Evolutionary conservation across 2,329 filamentous ascomycete genomes (phyloP).

Genomic region (Chaetoscypha palmicola): DNA sequence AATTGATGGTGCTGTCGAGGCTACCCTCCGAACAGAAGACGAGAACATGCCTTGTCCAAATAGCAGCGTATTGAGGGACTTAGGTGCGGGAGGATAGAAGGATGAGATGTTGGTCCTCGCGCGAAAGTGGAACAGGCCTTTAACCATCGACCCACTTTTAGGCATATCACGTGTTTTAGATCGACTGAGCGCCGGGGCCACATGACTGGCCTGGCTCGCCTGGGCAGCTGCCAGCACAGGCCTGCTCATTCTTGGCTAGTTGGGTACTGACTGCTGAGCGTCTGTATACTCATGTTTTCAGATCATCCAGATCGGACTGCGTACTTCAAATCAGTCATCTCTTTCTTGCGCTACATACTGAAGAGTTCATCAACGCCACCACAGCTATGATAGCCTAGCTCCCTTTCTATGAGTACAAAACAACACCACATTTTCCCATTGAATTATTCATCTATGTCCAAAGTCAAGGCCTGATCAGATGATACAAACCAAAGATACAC

Average conservation of each 20-base stretch:
- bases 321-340: too few species aligned
- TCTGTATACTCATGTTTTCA: too few species aligned
- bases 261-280: too few species aligned
- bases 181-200: too few species aligned
- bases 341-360: too few species aligned
- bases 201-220: too few species aligned
- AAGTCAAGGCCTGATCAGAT: constrained; percentile 3
- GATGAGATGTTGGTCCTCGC: constrained; percentile 1
- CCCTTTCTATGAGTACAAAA: constrained; percentile 3
- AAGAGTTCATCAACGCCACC: neutral
- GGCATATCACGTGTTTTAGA: constrained; percentile 6
- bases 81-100: neutral
- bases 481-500: too few species aligned
- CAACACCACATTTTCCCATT: constrained; percentile 3
- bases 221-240: too few species aligned
- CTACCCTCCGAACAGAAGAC: constrained; percentile 29
- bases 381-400: neutral
- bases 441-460: constrained; percentile 8
- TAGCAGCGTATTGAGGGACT: neutral
- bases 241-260: too few species aligned
- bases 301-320: too few species aligned
- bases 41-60: constrained; percentile 29
- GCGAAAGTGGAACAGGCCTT: constrained; percentile 4
- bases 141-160: neutral
- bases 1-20: constrained; percentile 21